Conservation (phyloP, 331 rosid species). For the Cucumis variabilis region DNA sequence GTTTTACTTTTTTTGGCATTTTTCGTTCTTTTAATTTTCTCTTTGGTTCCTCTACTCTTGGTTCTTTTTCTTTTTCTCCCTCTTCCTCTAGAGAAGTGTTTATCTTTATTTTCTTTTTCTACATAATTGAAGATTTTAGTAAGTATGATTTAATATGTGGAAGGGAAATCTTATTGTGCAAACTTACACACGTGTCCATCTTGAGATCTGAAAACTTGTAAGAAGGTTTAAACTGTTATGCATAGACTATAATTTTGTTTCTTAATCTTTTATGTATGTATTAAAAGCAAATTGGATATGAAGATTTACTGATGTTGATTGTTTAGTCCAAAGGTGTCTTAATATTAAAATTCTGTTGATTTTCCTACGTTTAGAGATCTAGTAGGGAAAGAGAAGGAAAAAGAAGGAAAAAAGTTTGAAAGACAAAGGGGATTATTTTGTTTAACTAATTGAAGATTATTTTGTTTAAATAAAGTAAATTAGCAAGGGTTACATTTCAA, state of each 20-base stretch:
- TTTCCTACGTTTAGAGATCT: slow-evolving; percentile 49
- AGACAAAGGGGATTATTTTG: slow-evolving; percentile 50
- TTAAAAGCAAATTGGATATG: too few relatives aligned
- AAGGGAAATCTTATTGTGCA: too few relatives aligned
- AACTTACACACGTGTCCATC: too few relatives aligned
- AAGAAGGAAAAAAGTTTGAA: slow-evolving; percentile 50
- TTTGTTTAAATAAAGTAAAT: neutral
- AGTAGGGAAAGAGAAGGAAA: slow-evolving; percentile 41
- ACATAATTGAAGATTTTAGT: too few relatives aligned
- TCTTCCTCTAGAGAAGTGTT: too few relatives aligned
- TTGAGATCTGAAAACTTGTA: too few relatives aligned
- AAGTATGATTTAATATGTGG: too few relatives aligned
- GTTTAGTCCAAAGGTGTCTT: neutral
- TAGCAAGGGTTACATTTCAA: neutral
- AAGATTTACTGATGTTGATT: too few relatives aligned
- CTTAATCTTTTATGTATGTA: too few relatives aligned
- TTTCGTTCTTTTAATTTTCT: neutral
- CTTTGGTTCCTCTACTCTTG: neutral
- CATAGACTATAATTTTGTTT: too few relatives aligned
- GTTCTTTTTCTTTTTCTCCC: neutral
- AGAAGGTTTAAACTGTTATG: too few relatives aligned
- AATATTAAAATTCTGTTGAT: neutral
- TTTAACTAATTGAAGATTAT: neutral
- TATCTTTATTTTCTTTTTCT: too few relatives aligned
- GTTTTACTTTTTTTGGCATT: neutral